A percentile compares a stretch with the other conserved stretches of the same genome.
Conservation (phyloP, 306 rosid species). For the Prunus persica region Prunus_persica_NCBIv2 NC_034010.1:25603501-25604000, state of each 20-base stretch:
- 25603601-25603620: constrained; percentile 1
- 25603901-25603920: not conserved
- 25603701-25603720: constrained; percentile 69
- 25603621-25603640: constrained; percentile 3
- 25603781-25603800: constrained; percentile 83
- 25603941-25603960: not conserved
- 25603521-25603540: constrained; percentile 68
- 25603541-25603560: constrained; percentile 79
- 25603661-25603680: not conserved
- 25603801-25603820: constrained; percentile 90
- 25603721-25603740: constrained; percentile 94
- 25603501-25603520: constrained; percentile 92
- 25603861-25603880: constrained; percentile 12
- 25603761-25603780: constrained; percentile 90
- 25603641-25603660: not conserved
- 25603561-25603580: constrained; percentile 67
- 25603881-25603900: constrained; percentile 10
- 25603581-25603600: constrained; percentile 78
- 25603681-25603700: not conserved
- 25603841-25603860: constrained; percentile 98
- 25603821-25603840: constrained; percentile 93
- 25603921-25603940: not conserved
- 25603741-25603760: constrained; percentile 83
- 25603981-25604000: not conserved
- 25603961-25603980: not conserved